Percentiles rank a stretch among this genome's conserved stretches.
Evolutionary conservation across 805 yeast genomes (phyloP).

Genomic region (Ascoidea asiatica): DNA sequence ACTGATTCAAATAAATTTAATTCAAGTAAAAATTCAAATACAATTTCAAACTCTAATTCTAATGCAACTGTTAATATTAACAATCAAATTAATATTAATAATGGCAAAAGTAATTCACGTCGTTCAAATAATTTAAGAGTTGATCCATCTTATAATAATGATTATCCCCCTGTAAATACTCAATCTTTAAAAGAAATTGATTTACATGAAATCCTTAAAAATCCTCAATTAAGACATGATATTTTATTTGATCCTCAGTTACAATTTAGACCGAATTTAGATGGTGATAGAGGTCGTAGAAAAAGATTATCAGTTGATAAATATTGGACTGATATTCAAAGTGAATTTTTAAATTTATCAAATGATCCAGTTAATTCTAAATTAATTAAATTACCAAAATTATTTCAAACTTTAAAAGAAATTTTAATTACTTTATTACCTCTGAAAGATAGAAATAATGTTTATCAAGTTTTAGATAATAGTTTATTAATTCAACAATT

Average conservation of each 20-base stretch:
- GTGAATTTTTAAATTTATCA: slow-evolving; percentile 26
- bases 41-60: not conserved
- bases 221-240: slow-evolving; percentile 89
- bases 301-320: slow-evolving; percentile 65
- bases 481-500: slow-evolving; percentile 68
- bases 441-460: slow-evolving; percentile 51
- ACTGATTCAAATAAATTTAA: not conserved
- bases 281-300: slow-evolving; percentile 78
- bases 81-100: slow-evolving; percentile 1
- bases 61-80: slow-evolving; percentile 1
- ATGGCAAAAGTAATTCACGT: slow-evolving; percentile 20
- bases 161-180: slow-evolving; percentile 5
- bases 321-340: slow-evolving; percentile 70
- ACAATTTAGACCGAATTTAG: slow-evolving; percentile 83
- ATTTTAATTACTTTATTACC: slow-evolving; percentile 69
- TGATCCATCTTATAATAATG: not conserved
- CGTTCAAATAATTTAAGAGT: slow-evolving; percentile 81
- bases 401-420: slow-evolving; percentile 68
- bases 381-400: slow-evolving; percentile 41
- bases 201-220: slow-evolving; percentile 73
- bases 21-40: not conserved
- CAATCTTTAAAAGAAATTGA: slow-evolving; percentile 62
- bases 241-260: slow-evolving; percentile 83
- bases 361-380: slow-evolving; percentile 16
- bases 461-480: slow-evolving; percentile 62